Percentiles rank a stretch among this genome's conserved stretches.
Evolutionary conservation across 78 protist genomes (phyloP).

Genomic region (Polysphondylium violaceum): DNA sequence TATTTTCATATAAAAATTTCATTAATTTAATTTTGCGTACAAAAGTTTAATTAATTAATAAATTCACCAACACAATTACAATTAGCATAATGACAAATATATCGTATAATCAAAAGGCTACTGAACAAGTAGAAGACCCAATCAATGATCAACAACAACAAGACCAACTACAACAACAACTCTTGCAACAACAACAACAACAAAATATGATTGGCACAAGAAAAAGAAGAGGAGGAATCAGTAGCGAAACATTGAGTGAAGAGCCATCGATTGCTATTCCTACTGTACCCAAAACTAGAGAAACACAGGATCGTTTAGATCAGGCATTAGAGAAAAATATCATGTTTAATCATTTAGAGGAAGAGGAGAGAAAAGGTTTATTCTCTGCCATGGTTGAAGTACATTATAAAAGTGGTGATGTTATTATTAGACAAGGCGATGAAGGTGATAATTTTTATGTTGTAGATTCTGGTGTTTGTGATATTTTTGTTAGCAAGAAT

Average conservation of each 20-base stretch:
- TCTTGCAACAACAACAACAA: constrained; percentile 9
- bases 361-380: constrained; percentile 73
- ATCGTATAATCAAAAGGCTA: constrained; percentile 54
- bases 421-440: constrained; percentile 90
- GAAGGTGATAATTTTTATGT: constrained; percentile 94
- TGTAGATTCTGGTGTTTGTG: constrained; percentile 83
- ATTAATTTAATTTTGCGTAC: background rate
- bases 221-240: constrained; percentile 70
- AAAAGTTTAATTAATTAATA: background rate
- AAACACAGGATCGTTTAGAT: constrained; percentile 64
- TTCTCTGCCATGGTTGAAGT: constrained; percentile 88
- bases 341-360: constrained; percentile 78
- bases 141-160: background rate
- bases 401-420: constrained; percentile 59
- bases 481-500: constrained; percentile 51
- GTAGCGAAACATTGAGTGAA: constrained; percentile 45
- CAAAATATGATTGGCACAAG: constrained; percentile 15
- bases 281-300: constrained; percentile 35
- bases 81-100: constrained; percentile 27
- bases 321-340: constrained; percentile 54
- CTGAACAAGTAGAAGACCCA: constrained; percentile 24
- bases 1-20: background rate
- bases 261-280: constrained; percentile 38
- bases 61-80: background rate
- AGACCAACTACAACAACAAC: no score